Conservation (phyloP, 441 rosid species). For the Bocquillonia castaneifolia region DNA sequence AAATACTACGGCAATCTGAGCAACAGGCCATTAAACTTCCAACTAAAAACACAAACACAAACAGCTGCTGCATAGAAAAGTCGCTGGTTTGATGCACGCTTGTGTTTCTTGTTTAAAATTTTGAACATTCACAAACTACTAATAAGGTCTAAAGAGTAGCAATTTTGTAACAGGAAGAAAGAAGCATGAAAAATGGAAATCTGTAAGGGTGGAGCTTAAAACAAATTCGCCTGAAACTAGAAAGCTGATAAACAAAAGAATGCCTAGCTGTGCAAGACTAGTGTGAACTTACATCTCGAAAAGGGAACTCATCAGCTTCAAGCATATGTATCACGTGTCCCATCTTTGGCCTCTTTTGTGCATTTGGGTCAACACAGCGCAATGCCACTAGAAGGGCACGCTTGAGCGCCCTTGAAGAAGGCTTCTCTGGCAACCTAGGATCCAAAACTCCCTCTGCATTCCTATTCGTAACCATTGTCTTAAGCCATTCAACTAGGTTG, state of each 20-base stretch:
- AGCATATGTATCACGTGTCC: conserved; percentile 63
- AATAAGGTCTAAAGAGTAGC: background rate
- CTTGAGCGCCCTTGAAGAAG: conserved; percentile 43
- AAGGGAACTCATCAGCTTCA: conserved; percentile 57
- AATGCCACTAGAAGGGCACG: conserved; percentile 52
- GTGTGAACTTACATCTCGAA: conserved; percentile 37
- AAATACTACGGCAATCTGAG: background rate
- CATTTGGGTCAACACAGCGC: conserved; percentile 56
- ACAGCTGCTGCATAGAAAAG: background rate
- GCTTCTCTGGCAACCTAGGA: conserved; percentile 56
- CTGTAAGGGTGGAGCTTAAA: conserved; percentile 5
- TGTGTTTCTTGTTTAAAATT: conserved; percentile 4
- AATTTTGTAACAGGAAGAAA: background rate
- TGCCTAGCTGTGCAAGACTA: background rate
- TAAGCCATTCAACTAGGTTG: conserved; percentile 65
- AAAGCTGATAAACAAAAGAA: background rate
- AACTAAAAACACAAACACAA: background rate
- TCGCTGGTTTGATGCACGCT: background rate
- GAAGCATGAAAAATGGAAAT: conserved; percentile 1
- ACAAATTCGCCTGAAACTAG: background rate
- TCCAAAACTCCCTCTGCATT: conserved; percentile 62
- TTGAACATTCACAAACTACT: background rate
- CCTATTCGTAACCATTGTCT: conserved; percentile 54
- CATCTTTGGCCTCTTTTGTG: conserved; percentile 61
- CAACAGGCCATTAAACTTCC: background rate